phyloP scores from a whole-genome alignment of 305 asterid species.

The Rubia peregrina region DNA sequence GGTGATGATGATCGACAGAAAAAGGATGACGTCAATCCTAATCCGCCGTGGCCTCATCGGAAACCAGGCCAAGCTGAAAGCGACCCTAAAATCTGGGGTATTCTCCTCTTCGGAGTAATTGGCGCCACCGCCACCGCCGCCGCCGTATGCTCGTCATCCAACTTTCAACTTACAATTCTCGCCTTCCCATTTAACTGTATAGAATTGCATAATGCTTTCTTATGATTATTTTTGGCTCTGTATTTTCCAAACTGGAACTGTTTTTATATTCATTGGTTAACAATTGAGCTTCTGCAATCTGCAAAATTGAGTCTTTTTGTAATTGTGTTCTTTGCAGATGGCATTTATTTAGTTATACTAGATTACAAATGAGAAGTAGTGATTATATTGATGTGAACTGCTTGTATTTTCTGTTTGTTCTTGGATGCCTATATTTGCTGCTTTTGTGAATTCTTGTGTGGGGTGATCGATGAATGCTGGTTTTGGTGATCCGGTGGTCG shows the following conservation, averaged over 20 bases:
- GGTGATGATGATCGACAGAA: constrained; percentile 27
- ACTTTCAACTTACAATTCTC: background rate
- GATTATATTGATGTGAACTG: background rate
- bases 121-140: constrained; percentile 79
- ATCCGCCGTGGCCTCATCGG: constrained; percentile 24
- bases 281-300: background rate
- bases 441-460: background rate
- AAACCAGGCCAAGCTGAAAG: constrained; percentile 27
- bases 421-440: background rate
- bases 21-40: constrained; percentile 25
- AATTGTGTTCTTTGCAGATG: background rate
- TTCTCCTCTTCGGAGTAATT: constrained; percentile 62
- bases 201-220: background rate
- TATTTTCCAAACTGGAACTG: background rate
- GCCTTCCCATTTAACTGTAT: background rate
- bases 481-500: constrained; percentile 4
- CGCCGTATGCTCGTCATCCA: constrained; percentile 42
- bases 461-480: background rate
- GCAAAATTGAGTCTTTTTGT: background rate
- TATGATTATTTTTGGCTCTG: background rate
- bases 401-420: background rate
- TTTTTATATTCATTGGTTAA: background rate
- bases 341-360: background rate
- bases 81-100: constrained; percentile 55
- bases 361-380: background rate